These are phyloP conservation scores for Xylariaceae sp. DNA, from an alignment of 2,329 filamentous ascomycete genomes.

Conservation along the genomic window DNA sequence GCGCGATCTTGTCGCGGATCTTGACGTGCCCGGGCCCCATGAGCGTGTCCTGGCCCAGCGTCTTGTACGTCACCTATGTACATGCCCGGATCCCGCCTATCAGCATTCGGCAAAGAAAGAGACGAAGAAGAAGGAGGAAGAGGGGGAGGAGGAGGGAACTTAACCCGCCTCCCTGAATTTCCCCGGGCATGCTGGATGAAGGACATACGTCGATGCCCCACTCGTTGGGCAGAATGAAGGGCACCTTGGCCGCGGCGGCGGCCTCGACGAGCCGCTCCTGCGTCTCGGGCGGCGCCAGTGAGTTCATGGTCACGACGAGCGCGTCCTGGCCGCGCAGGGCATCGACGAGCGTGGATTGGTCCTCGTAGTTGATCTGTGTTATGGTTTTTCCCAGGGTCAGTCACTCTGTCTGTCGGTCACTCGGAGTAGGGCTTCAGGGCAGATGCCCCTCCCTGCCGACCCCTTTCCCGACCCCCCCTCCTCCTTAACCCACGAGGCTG, in stretches of 20 bases:
- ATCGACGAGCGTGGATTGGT: slow-evolving; percentile 34
- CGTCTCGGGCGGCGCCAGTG: slow-evolving; percentile 33
- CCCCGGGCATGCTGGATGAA: too few relatives aligned
- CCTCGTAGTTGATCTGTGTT: slow-evolving; percentile 33
- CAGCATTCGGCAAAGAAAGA: too few relatives aligned
- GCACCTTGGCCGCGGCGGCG: slow-evolving; percentile 46
- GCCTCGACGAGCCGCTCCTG: slow-evolving; percentile 45
- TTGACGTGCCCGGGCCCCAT: slow-evolving; percentile 13
- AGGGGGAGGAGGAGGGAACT: too few relatives aligned
- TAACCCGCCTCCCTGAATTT: too few relatives aligned
- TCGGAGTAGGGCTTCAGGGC: too few relatives aligned
- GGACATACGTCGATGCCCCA: slow-evolving; percentile 30
- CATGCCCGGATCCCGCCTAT: too few relatives aligned
- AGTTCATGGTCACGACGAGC: slow-evolving; percentile 46
- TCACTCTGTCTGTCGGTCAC: too few relatives aligned
- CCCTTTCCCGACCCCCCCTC: too few relatives aligned
- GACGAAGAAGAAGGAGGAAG: too few relatives aligned
- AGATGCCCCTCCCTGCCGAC: too few relatives aligned
- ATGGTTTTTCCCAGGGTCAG: too few relatives aligned
- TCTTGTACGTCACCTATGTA: slow-evolving; percentile 27
- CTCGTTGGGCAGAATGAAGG: slow-evolving; percentile 48
- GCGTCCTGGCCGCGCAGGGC: slow-evolving; percentile 49
- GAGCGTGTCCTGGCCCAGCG: slow-evolving; percentile 26
- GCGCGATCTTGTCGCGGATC: slow-evolving; percentile 29
- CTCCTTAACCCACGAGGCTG: too few relatives aligned